A percentile compares a stretch with the other conserved stretches of the same genome.
Evolutionary conservation across 306 rosid species (phyloP).

Genomic region (Adenanthera pavonina): DNA sequence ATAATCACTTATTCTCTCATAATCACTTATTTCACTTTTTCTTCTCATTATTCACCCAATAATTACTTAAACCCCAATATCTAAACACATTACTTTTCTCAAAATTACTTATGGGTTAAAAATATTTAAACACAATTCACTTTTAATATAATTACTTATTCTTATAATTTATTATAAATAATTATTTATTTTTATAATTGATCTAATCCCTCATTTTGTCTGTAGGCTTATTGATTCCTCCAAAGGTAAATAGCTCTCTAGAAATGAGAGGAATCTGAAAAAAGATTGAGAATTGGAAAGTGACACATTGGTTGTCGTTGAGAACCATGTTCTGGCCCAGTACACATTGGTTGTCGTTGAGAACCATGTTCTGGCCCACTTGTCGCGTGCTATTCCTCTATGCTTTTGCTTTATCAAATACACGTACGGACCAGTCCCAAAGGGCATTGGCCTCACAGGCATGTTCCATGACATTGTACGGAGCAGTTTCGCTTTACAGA

Average conservation of each 20-base stretch:
- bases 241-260: neutral
- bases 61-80: too few relatives aligned
- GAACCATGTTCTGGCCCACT: neutral
- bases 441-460: neutral
- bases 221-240: conserved; percentile 5
- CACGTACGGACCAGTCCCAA: neutral
- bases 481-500: neutral
- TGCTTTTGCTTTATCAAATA: neutral
- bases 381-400: neutral
- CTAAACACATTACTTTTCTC: too few relatives aligned
- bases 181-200: too few relatives aligned
- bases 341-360: neutral
- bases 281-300: neutral
- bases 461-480: neutral
- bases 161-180: too few relatives aligned
- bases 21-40: too few relatives aligned
- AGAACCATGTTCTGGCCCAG: neutral
- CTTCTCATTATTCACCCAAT: too few relatives aligned
- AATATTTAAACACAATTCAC: too few relatives aligned
- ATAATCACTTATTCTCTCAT: too few relatives aligned
- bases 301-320: neutral
- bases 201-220: too few relatives aligned
- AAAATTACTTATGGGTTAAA: too few relatives aligned
- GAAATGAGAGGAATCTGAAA: conserved; percentile 13
- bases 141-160: too few relatives aligned